A percentile compares a stretch with the other conserved stretches of the same genome.
Evolutionary conservation across 371 early-diverging fungal genomes (phyloP).

Genomic region (Gilbertella persicaria): DNA sequence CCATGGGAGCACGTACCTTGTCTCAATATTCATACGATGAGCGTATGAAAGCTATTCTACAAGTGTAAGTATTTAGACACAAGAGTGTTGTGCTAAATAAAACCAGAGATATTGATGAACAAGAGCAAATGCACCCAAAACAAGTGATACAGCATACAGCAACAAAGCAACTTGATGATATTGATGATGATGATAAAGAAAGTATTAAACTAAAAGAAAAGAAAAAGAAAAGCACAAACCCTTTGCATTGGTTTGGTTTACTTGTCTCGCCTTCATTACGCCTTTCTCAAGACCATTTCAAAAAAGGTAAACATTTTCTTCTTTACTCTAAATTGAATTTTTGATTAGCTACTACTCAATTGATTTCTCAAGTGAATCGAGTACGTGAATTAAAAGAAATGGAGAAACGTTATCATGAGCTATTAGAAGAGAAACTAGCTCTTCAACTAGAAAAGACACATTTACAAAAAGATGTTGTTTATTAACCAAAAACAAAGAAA

Average conservation of each 20-base stretch:
- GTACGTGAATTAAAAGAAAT: constrained; percentile 28
- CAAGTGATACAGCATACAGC: constrained; percentile 7
- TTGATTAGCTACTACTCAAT: constrained; percentile 6
- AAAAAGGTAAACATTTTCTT: constrained; percentile 28
- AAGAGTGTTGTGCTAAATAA: too few relatives aligned
- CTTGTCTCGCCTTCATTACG: constrained; percentile 61
- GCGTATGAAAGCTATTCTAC: constrained; percentile 51
- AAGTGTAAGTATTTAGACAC: constrained; percentile 40
- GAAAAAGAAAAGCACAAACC: constrained; percentile 37
- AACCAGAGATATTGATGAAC: constrained; percentile 1
- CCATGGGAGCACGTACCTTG: constrained; percentile 52
- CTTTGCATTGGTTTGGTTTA: constrained; percentile 69
- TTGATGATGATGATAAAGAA: constrained; percentile 13
- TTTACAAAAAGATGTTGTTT: constrained; percentile 1
- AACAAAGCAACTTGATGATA: not conserved
- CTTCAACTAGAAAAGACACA: constrained; percentile 13
- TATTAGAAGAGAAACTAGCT: constrained; percentile 27
- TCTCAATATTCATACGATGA: constrained; percentile 52
- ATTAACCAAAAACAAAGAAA: constrained; percentile 5
- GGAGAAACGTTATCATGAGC: constrained; percentile 31
- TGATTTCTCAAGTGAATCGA: constrained; percentile 43
- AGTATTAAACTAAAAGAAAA: constrained; percentile 26
- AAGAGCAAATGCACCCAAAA: constrained; percentile 12
- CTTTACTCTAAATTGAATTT: not conserved
- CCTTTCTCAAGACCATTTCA: constrained; percentile 53